These are phyloP conservation scores for Linum trigynum DNA, from an alignment of 345 rosid genomes.

Conservation along the genomic window DNA sequence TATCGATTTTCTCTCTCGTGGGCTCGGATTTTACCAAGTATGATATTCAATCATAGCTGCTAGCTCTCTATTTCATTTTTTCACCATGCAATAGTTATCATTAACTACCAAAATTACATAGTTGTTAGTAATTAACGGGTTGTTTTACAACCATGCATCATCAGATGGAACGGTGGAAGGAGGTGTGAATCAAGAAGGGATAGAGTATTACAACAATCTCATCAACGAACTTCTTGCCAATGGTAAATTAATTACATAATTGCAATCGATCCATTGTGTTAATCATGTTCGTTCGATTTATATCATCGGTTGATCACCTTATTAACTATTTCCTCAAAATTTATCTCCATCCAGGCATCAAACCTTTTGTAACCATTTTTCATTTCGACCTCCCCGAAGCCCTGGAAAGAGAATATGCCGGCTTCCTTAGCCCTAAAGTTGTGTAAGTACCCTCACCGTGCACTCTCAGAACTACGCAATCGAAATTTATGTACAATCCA, in stretches of 20 bases:
- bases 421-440: constrained; percentile 12
- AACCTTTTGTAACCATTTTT: not conserved
- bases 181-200: constrained; percentile 8
- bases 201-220: constrained; percentile 9
- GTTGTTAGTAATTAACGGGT: too few species aligned
- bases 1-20: constrained; percentile 14
- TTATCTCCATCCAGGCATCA: too few species aligned
- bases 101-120: not conserved
- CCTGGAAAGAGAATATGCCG: not conserved
- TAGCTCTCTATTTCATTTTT: not conserved
- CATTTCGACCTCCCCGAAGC: not conserved
- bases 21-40: constrained; percentile 6
- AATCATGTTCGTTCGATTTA: too few species aligned
- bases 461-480: too few species aligned
- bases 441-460: not conserved
- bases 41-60: not conserved
- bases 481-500: too few species aligned
- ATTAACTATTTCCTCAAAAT: too few species aligned
- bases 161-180: not conserved
- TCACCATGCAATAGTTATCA: not conserved
- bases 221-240: constrained; percentile 1
- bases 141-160: not conserved
- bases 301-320: too few species aligned
- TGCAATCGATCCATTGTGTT: too few species aligned
- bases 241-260: not conserved